phyloP scores from a whole-genome alignment of 768 basidiomycete species.

The Mycena chlorophos region DNA sequence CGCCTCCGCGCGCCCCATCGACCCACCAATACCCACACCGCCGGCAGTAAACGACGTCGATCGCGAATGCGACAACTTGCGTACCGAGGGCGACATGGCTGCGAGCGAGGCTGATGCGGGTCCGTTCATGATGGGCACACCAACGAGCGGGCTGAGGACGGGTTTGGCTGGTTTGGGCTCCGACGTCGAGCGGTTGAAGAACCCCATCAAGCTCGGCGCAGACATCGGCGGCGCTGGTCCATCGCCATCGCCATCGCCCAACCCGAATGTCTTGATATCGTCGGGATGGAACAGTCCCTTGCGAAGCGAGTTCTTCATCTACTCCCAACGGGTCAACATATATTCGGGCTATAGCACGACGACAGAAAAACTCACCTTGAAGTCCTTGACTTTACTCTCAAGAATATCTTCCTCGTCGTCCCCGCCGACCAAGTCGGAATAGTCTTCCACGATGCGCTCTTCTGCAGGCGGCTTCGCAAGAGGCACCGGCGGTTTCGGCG shows the following conservation, averaged over 20 bases:
- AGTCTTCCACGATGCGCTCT: conserved; percentile 83
- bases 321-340: not conserved
- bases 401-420: conserved; percentile 73
- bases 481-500: conserved; percentile 47
- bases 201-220: conserved; percentile 58
- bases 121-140: conserved; percentile 29
- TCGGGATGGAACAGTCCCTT: conserved; percentile 85
- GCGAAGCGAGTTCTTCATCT: conserved; percentile 72
- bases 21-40: conserved; percentile 46
- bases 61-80: too few relatives aligned
- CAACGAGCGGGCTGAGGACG: conserved; percentile 47
- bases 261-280: conserved; percentile 77
- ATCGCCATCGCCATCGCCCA: conserved; percentile 41
- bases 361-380: conserved; percentile 55
- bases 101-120: conserved; percentile 23
- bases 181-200: conserved; percentile 36
- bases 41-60: conserved; percentile 57
- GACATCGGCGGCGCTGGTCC: conserved; percentile 60
- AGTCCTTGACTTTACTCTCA: conserved; percentile 78
- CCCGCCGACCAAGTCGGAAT: conserved; percentile 82
- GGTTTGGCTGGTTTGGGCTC: conserved; percentile 50
- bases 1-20: conserved; percentile 69
- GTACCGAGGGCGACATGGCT: too few relatives aligned
- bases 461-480: conserved; percentile 62
- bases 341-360: not conserved